Base-by-base conservation (phyloP, 768 basidiomycete species). In the Panaeolus cyanescens region DNA sequence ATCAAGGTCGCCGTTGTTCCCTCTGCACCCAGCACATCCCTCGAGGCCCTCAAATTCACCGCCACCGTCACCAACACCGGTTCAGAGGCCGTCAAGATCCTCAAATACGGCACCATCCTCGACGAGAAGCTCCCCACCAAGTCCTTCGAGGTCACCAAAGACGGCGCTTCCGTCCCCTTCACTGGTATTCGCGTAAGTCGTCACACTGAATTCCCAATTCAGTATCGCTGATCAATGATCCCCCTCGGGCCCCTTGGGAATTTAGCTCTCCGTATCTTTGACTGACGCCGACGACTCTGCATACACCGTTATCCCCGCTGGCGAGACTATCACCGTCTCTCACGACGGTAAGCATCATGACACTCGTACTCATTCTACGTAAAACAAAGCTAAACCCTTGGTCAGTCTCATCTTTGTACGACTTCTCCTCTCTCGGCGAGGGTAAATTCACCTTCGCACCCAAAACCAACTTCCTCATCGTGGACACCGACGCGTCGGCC, bases 71-170 rank as follows among this genome's bases (percentile, higher is more conserved):
- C 70, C 31, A 81, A 83, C 69, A 72, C 65, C 31, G 79, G 79
- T 22, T 61, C 74, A 32, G 74, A 78, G 58, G 67, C 68, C 50
- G 70, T 80, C 64, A 80, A 76, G 68, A 65, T 81, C 55, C 74
- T 83, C 70, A 80, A 78, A 65, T 81, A 79, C 63, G 77, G 72
- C n/a, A 81, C 81, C 15, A 75, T 82, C 58, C 74, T 81, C 58
- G 80, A 82, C 67, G 71, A 70, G 37, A 67, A 74, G 30, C 67
- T 77, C n/a, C 78, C 79, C 5, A 80, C 79, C 32, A 76, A 72
- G 65, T 80, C 79, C 1, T 82, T 83, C 68, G 69, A 65, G 7
- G 74, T 82, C 62, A 78, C 72, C 42, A 79, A 78, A 66, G 75
- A 77, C 63, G 79, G 74, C 22, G 55, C 67, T 19, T 67, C 65